These are phyloP conservation scores for Clavariopsis aquatica DNA, from an alignment of 495 filamentous ascomycete genomes.

Conservation along the genomic window DNA sequence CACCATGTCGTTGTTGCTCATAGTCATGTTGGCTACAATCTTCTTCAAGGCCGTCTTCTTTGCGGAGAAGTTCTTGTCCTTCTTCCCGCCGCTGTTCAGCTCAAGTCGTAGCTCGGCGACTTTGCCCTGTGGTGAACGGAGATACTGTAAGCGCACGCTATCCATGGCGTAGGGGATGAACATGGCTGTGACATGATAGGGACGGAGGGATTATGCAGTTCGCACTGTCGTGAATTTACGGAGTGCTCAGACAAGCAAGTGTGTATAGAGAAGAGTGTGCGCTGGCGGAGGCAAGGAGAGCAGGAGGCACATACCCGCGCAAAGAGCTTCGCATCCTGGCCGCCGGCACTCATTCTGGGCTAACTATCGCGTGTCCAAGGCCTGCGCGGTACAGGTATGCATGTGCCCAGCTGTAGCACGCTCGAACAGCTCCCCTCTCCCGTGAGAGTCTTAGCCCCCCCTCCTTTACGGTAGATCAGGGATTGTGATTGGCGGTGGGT, in stretches of 20 bases:
- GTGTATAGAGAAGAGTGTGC: slow-evolving; percentile 45
- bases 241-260: background rate
- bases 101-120: slow-evolving; percentile 95
- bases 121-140: slow-evolving; percentile 75
- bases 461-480: slow-evolving; percentile 10
- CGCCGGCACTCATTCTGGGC: slow-evolving; percentile 70
- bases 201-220: slow-evolving; percentile 8
- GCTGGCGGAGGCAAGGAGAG: slow-evolving; percentile 19
- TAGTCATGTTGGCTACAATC: slow-evolving; percentile 99
- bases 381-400: slow-evolving; percentile 19
- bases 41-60: slow-evolving; percentile 99
- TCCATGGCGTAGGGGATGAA: slow-evolving; percentile 35
- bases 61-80: slow-evolving; percentile 94
- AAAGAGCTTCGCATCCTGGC: slow-evolving; percentile 98
- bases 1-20: slow-evolving; percentile 99
- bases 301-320: slow-evolving; percentile 76
- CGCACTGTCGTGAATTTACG: background rate
- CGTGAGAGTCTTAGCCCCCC: slow-evolving; percentile 25
- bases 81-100: slow-evolving; percentile 90
- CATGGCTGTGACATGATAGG: slow-evolving; percentile 31
- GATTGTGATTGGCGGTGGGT: background rate
- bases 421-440: slow-evolving; percentile 17
- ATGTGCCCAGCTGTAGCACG: slow-evolving; percentile 30
- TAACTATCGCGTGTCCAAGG: slow-evolving; percentile 22
- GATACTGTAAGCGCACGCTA: slow-evolving; percentile 37